A percentile compares a stretch with the other conserved stretches of the same genome.
These are phyloP conservation scores for Singerocomus rubriflavus DNA, from an alignment of 1,284 basidiomycete genomes.

Conservation along the genomic window DNA sequence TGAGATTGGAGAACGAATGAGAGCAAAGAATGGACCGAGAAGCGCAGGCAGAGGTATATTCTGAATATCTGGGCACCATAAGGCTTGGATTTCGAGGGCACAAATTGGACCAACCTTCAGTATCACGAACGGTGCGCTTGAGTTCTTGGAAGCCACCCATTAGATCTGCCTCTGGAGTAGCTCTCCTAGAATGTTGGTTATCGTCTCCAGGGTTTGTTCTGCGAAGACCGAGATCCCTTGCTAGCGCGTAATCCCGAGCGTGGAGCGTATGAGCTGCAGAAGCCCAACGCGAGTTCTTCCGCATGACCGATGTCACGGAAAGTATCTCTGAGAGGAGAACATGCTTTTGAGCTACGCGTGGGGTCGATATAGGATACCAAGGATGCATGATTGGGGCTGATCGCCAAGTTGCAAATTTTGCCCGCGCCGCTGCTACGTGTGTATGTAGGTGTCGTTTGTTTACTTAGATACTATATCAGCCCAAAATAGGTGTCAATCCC, in stretches of 20 bases:
- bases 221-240: conserved; percentile 71
- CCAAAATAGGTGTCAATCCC: background rate
- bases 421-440: background rate
- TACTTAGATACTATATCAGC: background rate
- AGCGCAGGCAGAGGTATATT: conserved; percentile 56
- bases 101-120: conserved; percentile 58
- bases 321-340: conserved; percentile 87
- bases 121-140: conserved; percentile 69
- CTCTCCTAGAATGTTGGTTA: conserved; percentile 41
- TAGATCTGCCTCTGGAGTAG: conserved; percentile 70
- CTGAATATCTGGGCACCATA: conserved; percentile 50
- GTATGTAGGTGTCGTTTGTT: conserved; percentile 17
- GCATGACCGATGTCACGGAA: conserved; percentile 93
- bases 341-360: conserved; percentile 59
- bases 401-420: background rate
- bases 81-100: conserved; percentile 11
- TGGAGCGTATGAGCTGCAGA: conserved; percentile 60
- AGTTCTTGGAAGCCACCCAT: conserved; percentile 90
- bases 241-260: conserved; percentile 60
- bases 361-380: conserved; percentile 10
- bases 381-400: conserved; percentile 16
- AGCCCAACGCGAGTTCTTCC: conserved; percentile 94
- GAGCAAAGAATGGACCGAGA: conserved; percentile 87
- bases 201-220: conserved; percentile 47
- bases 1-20: conserved; percentile 89